Conservation (phyloP, 345 rosid species). For the Aegle marmelos region DNA sequence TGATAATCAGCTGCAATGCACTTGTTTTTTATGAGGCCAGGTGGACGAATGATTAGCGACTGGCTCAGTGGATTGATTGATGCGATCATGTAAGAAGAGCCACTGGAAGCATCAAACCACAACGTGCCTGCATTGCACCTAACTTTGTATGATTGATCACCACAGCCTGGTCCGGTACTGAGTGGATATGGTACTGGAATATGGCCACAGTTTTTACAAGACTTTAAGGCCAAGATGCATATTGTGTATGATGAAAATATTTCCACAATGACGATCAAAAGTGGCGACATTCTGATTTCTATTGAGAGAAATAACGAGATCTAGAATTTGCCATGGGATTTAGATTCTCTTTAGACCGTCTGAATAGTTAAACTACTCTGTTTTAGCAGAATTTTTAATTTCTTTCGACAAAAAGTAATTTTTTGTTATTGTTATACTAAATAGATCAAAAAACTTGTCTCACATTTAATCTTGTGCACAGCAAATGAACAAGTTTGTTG, state of each 20-base stretch:
- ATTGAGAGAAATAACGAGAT: neutral
- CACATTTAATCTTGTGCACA: neutral
- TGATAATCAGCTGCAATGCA: conserved; percentile 29
- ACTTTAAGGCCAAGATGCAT: conserved; percentile 25
- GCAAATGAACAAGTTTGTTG: neutral
- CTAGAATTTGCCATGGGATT: neutral
- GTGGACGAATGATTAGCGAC: conserved; percentile 34
- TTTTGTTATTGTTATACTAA: neutral
- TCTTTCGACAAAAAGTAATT: neutral
- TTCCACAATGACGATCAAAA: neutral
- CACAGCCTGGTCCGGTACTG: conserved; percentile 41
- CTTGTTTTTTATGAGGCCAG: neutral
- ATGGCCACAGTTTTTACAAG: conserved; percentile 36
- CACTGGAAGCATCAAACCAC: conserved; percentile 34
- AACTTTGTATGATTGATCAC: conserved; percentile 43
- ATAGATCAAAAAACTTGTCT: conserved; percentile 3
- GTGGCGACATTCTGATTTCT: neutral
- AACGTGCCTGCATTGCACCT: conserved; percentile 31
- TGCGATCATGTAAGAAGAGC: conserved; percentile 29
- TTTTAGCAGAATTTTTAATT: neutral
- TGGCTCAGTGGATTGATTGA: conserved; percentile 28
- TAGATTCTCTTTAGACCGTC: neutral
- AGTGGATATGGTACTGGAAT: conserved; percentile 47
- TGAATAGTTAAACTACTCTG: neutral
- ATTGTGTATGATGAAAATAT: neutral